phyloP scores from a whole-genome alignment of 2,329 filamentous ascomycete genomes.

The Talaromyces sp. region DNA sequence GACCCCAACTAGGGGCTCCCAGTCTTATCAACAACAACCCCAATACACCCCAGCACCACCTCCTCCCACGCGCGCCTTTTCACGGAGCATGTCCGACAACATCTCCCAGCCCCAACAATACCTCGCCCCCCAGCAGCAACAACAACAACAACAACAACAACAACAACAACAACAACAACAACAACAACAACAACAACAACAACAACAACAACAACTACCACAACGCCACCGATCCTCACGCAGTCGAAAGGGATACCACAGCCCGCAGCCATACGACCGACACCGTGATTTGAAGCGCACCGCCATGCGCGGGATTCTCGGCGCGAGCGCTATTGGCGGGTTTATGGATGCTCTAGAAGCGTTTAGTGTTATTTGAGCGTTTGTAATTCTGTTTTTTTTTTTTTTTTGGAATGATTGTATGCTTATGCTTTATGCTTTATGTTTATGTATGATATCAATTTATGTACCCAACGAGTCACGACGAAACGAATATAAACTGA shows the following conservation, averaged over 20 bases:
- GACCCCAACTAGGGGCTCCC: slow-evolving; percentile 9
- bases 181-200: slow-evolving; percentile 3
- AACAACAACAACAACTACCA: slow-evolving; percentile 15
- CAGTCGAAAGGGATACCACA: slow-evolving; percentile 13
- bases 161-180: slow-evolving; percentile 12
- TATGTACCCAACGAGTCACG: neutral
- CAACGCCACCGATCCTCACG: slow-evolving; percentile 14
- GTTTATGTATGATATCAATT: neutral
- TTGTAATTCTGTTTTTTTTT: neutral
- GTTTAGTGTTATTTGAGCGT: slow-evolving; percentile 16
- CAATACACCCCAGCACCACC: slow-evolving; percentile 13
- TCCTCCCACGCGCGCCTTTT: slow-evolving; percentile 9
- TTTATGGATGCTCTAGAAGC: slow-evolving; percentile 38
- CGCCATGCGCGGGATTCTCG: slow-evolving; percentile 32
- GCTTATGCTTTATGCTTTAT: neutral
- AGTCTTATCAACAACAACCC: slow-evolving; percentile 12
- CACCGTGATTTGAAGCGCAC: slow-evolving; percentile 27
- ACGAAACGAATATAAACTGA: neutral
- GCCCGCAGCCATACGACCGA: slow-evolving; percentile 13
- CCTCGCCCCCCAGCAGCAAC: slow-evolving; percentile 11
- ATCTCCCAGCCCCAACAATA: slow-evolving; percentile 6
- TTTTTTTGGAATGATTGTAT: neutral
- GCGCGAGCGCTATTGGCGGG: slow-evolving; percentile 33
- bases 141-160: slow-evolving; percentile 13
- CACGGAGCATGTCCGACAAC: slow-evolving; percentile 4